Evolutionary conservation across 169 alveolate genomes (phyloP).

Genomic region (Plasmodium coatneyi): DNA sequence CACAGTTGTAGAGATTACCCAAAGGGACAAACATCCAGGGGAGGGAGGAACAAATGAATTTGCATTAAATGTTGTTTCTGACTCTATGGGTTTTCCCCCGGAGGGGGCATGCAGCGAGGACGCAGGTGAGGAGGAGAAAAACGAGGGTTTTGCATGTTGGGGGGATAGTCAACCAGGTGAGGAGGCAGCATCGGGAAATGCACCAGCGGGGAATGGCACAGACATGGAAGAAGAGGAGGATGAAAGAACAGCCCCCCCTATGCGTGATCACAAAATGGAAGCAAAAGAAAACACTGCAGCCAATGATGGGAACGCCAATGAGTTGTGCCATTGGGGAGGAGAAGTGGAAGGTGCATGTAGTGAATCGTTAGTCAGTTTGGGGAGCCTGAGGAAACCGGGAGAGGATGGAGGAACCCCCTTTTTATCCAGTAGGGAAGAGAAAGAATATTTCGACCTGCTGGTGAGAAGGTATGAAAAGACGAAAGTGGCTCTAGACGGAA

Average conservation of each 20-base stretch:
- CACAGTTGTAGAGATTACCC: background rate
- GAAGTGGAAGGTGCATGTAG: background rate
- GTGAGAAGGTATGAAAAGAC: slow-evolving; percentile 49
- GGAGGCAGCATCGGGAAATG: background rate
- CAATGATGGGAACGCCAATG: background rate
- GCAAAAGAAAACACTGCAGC: background rate
- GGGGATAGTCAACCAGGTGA: background rate
- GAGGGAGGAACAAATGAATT: background rate
- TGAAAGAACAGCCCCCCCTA: background rate
- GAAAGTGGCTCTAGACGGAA: slow-evolving; percentile 2
- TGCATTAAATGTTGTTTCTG: background rate
- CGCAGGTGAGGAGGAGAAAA: background rate
- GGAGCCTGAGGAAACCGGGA: background rate
- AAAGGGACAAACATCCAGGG: background rate
- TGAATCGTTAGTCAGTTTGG: slow-evolving; percentile 6
- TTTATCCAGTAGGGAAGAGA: slow-evolving; percentile 21
- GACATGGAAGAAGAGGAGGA: background rate
- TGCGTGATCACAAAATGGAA: background rate
- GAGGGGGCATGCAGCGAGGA: background rate
- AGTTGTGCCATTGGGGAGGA: background rate
- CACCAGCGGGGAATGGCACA: background rate
- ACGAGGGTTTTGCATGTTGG: background rate
- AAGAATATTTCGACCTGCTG: slow-evolving; percentile 45
- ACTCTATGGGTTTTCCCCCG: background rate
- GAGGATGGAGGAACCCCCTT: background rate